These are phyloP conservation scores for Hypoxylon fuscum DNA, from an alignment of 495 filamentous ascomycete species.

Conservation along the genomic window DNA sequence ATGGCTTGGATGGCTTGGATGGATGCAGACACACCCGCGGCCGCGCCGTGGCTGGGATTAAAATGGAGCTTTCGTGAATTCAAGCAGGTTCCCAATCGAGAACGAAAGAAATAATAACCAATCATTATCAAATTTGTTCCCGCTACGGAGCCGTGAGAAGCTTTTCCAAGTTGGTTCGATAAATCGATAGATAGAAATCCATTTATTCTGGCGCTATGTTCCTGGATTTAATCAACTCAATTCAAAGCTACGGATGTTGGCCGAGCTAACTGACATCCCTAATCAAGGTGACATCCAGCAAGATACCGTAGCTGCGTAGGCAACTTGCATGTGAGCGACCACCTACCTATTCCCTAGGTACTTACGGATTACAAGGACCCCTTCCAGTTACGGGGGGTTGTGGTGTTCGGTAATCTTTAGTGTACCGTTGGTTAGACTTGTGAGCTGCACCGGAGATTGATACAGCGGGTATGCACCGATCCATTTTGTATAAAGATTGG, in stretches of 20 bases:
- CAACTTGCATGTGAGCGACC: constrained; percentile 21
- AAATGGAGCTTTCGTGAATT: constrained; percentile 28
- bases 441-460: constrained; percentile 31
- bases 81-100: constrained; percentile 19
- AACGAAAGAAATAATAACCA: constrained; percentile 23
- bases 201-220: no score
- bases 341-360: not conserved
- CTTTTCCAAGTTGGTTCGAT: not conserved
- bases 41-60: constrained; percentile 25
- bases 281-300: no score
- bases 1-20: constrained; percentile 9
- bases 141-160: not conserved
- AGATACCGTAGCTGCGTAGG: not conserved
- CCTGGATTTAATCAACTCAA: no score
- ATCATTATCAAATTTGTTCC: constrained; percentile 12
- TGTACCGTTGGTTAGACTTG: constrained; percentile 12
- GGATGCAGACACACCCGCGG: constrained; percentile 20
- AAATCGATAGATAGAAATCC: constrained; percentile 1
- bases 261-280: no score
- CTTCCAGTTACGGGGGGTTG: constrained; percentile 9
- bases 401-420: constrained; percentile 24
- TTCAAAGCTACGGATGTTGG: no score
- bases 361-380: no score
- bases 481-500: constrained; percentile 17
- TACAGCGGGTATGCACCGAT: constrained; percentile 24